Base-by-base conservation (phyloP, 768 basidiomycete species). In the Solioccasus polychromus region DNA sequence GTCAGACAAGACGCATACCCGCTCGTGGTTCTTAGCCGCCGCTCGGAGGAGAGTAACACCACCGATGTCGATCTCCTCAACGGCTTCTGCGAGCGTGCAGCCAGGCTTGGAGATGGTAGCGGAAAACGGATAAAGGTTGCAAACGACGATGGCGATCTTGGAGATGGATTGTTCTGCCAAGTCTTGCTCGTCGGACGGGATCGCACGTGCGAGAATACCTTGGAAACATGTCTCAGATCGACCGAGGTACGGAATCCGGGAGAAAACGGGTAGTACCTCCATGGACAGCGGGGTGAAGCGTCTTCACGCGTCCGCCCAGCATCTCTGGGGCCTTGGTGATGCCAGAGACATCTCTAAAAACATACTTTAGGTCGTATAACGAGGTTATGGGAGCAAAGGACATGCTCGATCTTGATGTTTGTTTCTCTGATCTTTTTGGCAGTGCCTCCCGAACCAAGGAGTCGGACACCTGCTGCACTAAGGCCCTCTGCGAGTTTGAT, bases 301-400 rank as follows among this genome's bases (percentile, higher is more conserved):
- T 99, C 73, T 99, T 98, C 45, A 98, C 96, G 56, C 96, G 77
- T 20, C 96, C 96, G 42, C 96, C 95, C 3, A 99, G 79, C 94
- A 99, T 98, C 68, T 99, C 96, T 5, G 96, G 95, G 0, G 93
- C 93, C 60, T 94, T 95, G 39, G 96, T 98, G 68, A 98, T 87
- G 62, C 91, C 87, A 5, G 95, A 90, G 44, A 99, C 93, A 78
- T 99, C 96, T 52, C 96, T 99, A 55, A 6, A 35, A 2, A 15
- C 15, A 15, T 28, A 20, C 23, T 25, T 54, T 28, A 63, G 47
- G 41, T 44, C 14, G 36, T 12, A 25, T 41, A 26, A 17, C 15
- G 39, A 34, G 24, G 42, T 20, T 35, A 49, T 22, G n/a, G 11
- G 11, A 41, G 8, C n/a, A 41, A 47, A 47, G n/a, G 20, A 77